These are phyloP conservation scores for Phytophthora fragariaefolia DNA, from an alignment of 352 stramenopile genomes.

Conservation along the genomic window DNA sequence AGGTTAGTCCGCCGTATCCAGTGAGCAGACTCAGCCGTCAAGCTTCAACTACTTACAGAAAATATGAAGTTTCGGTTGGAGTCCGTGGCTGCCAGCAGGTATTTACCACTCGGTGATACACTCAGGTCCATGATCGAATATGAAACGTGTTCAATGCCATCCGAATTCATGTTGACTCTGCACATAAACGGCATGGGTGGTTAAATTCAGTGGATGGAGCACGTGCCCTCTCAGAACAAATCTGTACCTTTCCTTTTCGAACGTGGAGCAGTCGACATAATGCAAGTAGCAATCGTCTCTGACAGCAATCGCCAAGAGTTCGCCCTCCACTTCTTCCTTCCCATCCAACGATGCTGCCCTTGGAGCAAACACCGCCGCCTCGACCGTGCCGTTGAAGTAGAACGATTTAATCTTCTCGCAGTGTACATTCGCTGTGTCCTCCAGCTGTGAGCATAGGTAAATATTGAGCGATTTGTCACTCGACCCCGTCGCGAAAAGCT, in stretches of 20 bases:
- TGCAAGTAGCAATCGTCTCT: slow-evolving; percentile 88
- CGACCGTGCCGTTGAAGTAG: slow-evolving; percentile 87
- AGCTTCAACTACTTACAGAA: slow-evolving; percentile 37
- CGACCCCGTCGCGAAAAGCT: slow-evolving; percentile 72
- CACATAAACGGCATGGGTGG: background rate
- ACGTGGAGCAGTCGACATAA: slow-evolving; percentile 79
- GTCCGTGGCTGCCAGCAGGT: slow-evolving; percentile 82
- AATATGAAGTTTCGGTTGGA: slow-evolving; percentile 87
- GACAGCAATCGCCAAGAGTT: slow-evolving; percentile 70
- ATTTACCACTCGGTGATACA: slow-evolving; percentile 76
- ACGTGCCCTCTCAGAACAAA: too few species aligned
- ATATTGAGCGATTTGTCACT: slow-evolving; percentile 82
- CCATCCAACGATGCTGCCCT: too few species aligned
- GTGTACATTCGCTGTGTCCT: slow-evolving; percentile 9
- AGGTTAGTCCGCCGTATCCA: background rate
- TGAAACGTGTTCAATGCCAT: slow-evolving; percentile 87
- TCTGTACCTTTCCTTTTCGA: slow-evolving; percentile 85
- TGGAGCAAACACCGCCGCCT: slow-evolving; percentile 71
- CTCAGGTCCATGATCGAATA: slow-evolving; percentile 89
- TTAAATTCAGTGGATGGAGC: background rate
- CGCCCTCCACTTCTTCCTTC: too few species aligned
- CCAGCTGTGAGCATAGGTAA: slow-evolving; percentile 54
- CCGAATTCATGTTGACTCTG: slow-evolving; percentile 89
- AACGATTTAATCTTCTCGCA: slow-evolving; percentile 82
- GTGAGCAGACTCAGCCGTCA: background rate